Base-by-base conservation (phyloP, 2,329 filamentous ascomycete species). In the Aspergillus jensenii region DNA sequence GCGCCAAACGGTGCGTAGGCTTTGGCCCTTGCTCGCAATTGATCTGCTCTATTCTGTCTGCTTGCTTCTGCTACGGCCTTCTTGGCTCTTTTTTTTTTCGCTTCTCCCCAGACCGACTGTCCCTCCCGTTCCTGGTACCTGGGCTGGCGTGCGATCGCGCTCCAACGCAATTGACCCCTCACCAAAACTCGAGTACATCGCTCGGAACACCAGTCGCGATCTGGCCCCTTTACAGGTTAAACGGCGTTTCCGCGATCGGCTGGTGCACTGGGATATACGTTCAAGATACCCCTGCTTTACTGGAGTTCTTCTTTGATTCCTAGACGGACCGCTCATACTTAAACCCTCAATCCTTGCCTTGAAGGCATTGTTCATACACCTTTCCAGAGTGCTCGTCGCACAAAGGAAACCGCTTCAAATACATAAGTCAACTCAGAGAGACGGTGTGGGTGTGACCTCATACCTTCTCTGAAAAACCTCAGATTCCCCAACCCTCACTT, bases 1-100 rank as follows among this genome's bases (percentile, higher is more conserved):
- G 74, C 74, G 74, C 74, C 74, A 76, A 74, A 76, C 73, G 74
- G 74, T 76, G 74, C 74, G 71, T 76, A 76, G 74, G 74, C 74
- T 75, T 72, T 71, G 72, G 73, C 72, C 73, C 67, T 47, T 57
- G 59, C 56, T 56, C 62, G 46, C 58, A 58, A 58, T 63, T 62
- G 56, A 61, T 65, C 54, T 64, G 57, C 63, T 57, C 59, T 62
- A 59, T 37, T 52, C 60, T 31, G 27, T 62, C 64, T 56, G 39
- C 31, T 61, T 51, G 58, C 43, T 25, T 59, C 59, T 61, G 49
- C 43, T 45, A 54, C 61, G 37, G 56, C 54, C 51, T 54, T 37
- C 59, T 60, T 55, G 59, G 60, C 58, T 60, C 31, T 57, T 31
- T 57, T 60, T 37, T 57, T 31, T 57, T 61, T 60, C 46, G 46